Evolutionary conservation across 73 alveolate species (phyloP).

Genomic region (Paramecium sexaurelia): DNA sequence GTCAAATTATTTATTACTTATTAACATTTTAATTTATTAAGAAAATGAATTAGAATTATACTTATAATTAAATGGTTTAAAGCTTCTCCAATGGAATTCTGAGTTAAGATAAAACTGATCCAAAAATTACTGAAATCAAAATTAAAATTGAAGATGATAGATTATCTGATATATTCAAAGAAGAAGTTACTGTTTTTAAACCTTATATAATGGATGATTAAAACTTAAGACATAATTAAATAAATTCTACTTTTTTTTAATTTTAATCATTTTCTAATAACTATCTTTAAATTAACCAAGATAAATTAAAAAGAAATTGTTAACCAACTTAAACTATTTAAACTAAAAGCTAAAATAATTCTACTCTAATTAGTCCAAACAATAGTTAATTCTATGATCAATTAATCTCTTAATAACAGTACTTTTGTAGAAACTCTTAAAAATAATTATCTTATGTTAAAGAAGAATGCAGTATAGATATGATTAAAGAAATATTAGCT

Average conservation of each 20-base stretch:
- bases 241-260: background rate
- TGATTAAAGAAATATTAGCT: background rate
- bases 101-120: background rate
- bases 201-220: background rate
- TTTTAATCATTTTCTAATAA: background rate
- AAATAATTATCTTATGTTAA: background rate
- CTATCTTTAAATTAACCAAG: background rate
- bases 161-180: background rate
- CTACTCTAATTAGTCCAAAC: background rate
- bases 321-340: background rate
- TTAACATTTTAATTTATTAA: background rate
- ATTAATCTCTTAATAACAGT: background rate
- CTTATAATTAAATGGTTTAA: background rate
- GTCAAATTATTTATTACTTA: background rate
- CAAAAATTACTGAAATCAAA: background rate
- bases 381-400: background rate
- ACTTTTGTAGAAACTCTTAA: background rate
- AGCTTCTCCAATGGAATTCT: background rate
- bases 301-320: background rate
- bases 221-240: background rate
- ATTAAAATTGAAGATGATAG: background rate
- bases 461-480: background rate
- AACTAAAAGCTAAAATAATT: background rate
- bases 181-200: background rate
- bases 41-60: background rate